Percentiles rank a stretch among this genome's conserved stretches.
Conservation (phyloP, 1,284 basidiomycete genomes). For the Athelia sp. region DNA sequence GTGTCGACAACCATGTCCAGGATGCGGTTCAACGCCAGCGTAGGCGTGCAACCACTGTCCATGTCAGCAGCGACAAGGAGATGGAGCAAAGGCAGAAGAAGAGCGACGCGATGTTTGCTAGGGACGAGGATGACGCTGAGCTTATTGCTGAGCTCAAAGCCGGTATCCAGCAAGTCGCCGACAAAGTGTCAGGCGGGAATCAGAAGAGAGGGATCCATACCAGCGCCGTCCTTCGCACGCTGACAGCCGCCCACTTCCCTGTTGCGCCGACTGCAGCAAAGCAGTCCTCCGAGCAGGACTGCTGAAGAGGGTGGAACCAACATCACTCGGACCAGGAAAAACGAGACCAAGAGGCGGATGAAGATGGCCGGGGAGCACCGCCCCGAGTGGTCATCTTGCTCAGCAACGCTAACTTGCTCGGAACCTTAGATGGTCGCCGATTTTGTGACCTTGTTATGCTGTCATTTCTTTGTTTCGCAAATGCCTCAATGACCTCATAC, state of each 20-base stretch:
- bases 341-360: neutral
- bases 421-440: neutral
- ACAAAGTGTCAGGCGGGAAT: neutral
- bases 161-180: neutral
- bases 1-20: neutral
- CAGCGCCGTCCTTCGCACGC: neutral
- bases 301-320: neutral
- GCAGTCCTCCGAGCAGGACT: neutral
- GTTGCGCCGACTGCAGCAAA: too few species aligned
- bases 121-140: neutral
- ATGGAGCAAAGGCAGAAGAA: neutral
- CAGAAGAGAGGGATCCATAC: constrained; percentile 1
- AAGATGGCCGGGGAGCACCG: constrained; percentile 1
- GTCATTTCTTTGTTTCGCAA: too few species aligned
- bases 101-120: neutral
- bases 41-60: neutral
- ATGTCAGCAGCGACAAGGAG: neutral
- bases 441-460: too few species aligned
- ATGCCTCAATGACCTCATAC: too few species aligned
- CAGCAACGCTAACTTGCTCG: neutral
- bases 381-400: constrained; percentile 1
- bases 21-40: neutral
- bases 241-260: neutral
- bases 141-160: neutral
- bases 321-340: neutral